Evolutionary conservation across 768 basidiomycete genomes (phyloP).

Genomic region (Boletus insuetus): DNA sequence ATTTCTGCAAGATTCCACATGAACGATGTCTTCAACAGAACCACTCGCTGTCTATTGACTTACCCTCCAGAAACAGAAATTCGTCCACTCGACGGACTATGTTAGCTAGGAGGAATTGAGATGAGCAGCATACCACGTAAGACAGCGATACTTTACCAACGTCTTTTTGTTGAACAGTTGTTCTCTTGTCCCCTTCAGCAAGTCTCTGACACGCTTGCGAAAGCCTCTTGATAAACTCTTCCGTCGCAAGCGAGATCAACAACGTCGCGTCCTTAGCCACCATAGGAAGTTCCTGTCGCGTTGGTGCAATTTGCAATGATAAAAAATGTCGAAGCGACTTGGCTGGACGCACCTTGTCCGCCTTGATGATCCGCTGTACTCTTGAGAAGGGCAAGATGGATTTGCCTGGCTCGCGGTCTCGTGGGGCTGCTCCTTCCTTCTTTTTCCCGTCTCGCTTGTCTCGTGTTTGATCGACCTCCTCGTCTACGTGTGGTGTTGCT

Average conservation of each 20-base stretch:
- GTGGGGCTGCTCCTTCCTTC: conserved; percentile 14
- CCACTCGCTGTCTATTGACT: neutral
- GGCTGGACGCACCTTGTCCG: conserved; percentile 60
- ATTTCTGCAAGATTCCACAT: conserved; percentile 42
- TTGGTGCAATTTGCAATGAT: neutral
- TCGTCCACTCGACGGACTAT: conserved; percentile 69
- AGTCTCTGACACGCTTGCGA: conserved; percentile 67
- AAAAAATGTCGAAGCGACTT: too few species aligned
- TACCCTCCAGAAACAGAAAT: conserved; percentile 77
- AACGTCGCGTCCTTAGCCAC: conserved; percentile 77
- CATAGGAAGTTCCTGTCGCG: conserved; percentile 67
- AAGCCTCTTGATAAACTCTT: conserved; percentile 81
- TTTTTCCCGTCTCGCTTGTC: conserved; percentile 21
- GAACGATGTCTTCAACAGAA: neutral
- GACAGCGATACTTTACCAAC: conserved; percentile 50
- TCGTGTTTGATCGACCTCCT: conserved; percentile 7
- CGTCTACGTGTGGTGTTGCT: neutral
- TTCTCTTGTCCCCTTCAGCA: conserved; percentile 68
- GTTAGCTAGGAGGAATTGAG: conserved; percentile 41
- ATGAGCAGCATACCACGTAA: neutral
- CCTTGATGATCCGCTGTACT: conserved; percentile 83
- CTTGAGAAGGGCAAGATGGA: conserved; percentile 72
- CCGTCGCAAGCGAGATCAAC: conserved; percentile 79
- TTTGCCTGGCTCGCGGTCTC: conserved; percentile 54
- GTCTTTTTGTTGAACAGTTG: conserved; percentile 77